Percentiles rank a stretch among this genome's conserved stretches.
phyloP scores from a whole-genome alignment of 768 basidiomycete species.

The Naganishia onofrii region DNA sequence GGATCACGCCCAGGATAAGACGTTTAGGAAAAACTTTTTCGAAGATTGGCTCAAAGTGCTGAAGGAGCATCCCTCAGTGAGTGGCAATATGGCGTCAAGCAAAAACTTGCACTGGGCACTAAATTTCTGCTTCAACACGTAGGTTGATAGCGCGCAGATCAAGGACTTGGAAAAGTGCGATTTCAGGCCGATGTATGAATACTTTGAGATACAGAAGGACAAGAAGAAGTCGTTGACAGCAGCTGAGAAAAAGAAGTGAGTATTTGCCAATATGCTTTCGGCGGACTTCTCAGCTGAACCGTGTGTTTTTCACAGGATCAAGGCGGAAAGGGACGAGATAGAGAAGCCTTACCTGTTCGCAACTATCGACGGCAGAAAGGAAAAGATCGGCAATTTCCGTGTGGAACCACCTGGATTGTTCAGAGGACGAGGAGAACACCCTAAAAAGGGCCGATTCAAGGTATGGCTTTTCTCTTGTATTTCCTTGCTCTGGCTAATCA shows the following conservation, averaged over 20 bases:
- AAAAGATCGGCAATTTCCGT: conserved; percentile 97
- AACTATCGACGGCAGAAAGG: conserved; percentile 90
- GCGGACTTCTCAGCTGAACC: background rate
- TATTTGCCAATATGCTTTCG: conserved; percentile 16
- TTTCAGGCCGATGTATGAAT: conserved; percentile 88
- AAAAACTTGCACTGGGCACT: background rate
- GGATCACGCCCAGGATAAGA: conserved; percentile 81
- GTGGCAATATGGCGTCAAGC: conserved; percentile 45
- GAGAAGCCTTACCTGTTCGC: conserved; percentile 84
- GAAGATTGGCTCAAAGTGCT: conserved; percentile 78
- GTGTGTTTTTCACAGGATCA: conserved; percentile 54
- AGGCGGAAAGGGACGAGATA: conserved; percentile 75
- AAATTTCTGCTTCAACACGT: conserved; percentile 44
- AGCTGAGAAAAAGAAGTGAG: conserved; percentile 78
- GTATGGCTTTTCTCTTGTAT: background rate
- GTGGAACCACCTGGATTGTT: conserved; percentile 98
- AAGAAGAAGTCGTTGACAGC: conserved; percentile 82
- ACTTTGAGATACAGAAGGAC: conserved; percentile 87
- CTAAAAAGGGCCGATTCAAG: conserved; percentile 70
- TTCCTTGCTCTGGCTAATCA: conserved; percentile 37
- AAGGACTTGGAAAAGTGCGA: conserved; percentile 76
- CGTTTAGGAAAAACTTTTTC: conserved; percentile 94
- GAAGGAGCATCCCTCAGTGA: conserved; percentile 76
- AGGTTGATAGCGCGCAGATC: conserved; percentile 68
- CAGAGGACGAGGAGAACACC: conserved; percentile 95